Conservation (phyloP, 1,139 yeast genomes). For the Candida sp. region DNA sequence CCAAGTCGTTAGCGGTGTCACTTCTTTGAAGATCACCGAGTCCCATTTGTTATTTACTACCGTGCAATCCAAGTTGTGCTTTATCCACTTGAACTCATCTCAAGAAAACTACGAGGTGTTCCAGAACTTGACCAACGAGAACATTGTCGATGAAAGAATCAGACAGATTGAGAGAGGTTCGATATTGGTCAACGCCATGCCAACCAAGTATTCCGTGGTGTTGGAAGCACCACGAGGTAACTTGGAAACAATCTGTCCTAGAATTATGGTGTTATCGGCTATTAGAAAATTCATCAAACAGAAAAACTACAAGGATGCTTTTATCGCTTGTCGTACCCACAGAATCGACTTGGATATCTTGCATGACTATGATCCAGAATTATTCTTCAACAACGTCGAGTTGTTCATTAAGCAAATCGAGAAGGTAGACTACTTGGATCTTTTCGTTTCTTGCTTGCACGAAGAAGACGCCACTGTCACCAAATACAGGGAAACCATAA, state of each 20-base stretch:
- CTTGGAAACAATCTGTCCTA: conserved; percentile 90
- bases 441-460: conserved; percentile 84
- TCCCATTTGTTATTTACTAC: conserved; percentile 83
- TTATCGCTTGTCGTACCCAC: conserved; percentile 84
- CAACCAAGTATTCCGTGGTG: conserved; percentile 82
- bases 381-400: conserved; percentile 67
- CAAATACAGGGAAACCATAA: conserved; percentile 77
- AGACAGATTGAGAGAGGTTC: conserved; percentile 95
- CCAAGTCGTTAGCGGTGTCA: conserved; percentile 76
- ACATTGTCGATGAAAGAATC: conserved; percentile 72
- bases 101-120: conserved; percentile 30
- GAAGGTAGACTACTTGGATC: conserved; percentile 77
- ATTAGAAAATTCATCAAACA: conserved; percentile 72
- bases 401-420: conserved; percentile 74
- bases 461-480: conserved; percentile 88
- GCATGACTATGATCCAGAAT: conserved; percentile 82
- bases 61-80: conserved; percentile 83
- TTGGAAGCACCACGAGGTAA: conserved; percentile 98
- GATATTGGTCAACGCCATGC: conserved; percentile 75
- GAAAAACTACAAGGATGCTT: conserved; percentile 70
- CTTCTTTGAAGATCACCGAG: conserved; percentile 79
- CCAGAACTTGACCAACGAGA: conserved; percentile 21
- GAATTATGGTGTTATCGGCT: conserved; percentile 88
- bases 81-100: conserved; percentile 67
- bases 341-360: conserved; percentile 90